Conservation (phyloP, 1,284 basidiomycete genomes). For the Cutaneotrichosporon cavernicola region DNA sequence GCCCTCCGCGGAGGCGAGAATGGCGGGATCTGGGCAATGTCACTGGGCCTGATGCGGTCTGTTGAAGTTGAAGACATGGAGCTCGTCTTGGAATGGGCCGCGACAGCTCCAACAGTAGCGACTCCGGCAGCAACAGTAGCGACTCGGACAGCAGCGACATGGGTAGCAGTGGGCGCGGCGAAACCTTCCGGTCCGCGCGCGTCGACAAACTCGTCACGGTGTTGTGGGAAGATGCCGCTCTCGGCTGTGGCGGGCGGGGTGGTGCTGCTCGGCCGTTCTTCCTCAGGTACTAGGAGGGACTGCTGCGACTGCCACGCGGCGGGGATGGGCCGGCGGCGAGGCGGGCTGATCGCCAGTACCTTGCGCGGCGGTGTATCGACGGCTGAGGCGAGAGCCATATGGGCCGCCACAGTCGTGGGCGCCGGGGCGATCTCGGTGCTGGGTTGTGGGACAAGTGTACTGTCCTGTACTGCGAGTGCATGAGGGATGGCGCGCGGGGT, state of each 20-base stretch:
- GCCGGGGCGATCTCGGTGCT: not conserved
- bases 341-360: not conserved
- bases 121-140: not conserved
- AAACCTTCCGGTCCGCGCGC: not conserved
- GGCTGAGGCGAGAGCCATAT: not conserved
- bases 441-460: not conserved
- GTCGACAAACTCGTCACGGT: not conserved
- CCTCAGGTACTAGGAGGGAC: not conserved
- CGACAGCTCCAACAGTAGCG: not conserved
- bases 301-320: not conserved
- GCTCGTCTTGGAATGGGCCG: not conserved
- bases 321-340: not conserved
- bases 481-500: not conserved
- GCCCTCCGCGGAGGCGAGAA: not conserved
- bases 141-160: not conserved
- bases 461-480: not conserved
- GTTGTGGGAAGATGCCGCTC: not conserved
- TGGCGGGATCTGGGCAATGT: not conserved
- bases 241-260: constrained; percentile 1
- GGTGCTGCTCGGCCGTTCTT: not conserved
- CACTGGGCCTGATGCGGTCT: not conserved
- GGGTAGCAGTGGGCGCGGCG: not conserved
- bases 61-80: not conserved
- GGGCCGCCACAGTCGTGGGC: not conserved
- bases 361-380: not conserved